Conservation (phyloP, 148 eudicot genomes). For the Vaccinium vitisidaea region DNA sequence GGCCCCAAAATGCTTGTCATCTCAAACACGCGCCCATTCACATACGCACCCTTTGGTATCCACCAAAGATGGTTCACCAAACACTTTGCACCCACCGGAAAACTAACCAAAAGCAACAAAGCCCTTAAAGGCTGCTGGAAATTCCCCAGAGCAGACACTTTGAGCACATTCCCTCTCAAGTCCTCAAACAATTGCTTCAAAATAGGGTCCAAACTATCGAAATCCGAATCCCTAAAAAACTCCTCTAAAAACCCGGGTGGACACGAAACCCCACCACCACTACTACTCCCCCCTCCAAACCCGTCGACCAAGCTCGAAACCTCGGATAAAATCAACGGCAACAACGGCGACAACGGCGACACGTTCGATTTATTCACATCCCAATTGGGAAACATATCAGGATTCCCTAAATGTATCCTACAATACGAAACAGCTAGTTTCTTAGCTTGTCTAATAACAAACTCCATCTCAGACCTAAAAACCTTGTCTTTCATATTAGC, state of each 20-base stretch:
- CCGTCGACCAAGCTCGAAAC: conserved; percentile 56
- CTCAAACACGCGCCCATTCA: conserved; percentile 88
- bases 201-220: conserved; percentile 78
- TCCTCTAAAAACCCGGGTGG: conserved; percentile 91
- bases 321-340: conserved; percentile 63
- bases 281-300: conserved; percentile 55
- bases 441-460: conserved; percentile 59
- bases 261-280: conserved; percentile 34
- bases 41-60: conserved; percentile 72
- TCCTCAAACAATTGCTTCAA: conserved; percentile 82
- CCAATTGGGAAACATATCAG: conserved; percentile 65
- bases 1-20: conserved; percentile 94
- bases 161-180: conserved; percentile 79
- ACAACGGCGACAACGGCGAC: conserved; percentile 76
- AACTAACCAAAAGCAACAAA: conserved; percentile 59
- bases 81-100: conserved; percentile 65
- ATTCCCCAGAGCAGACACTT: conserved; percentile 85
- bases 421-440: conserved; percentile 69
- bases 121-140: conserved; percentile 94
- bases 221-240: conserved; percentile 73
- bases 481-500: conserved; percentile 64
- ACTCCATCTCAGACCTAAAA: conserved; percentile 67
- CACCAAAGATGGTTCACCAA: conserved; percentile 89
- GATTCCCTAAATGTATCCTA: conserved; percentile 83
- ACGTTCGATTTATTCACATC: conserved; percentile 23